Evolutionary conservation across 1,139 yeast genomes (phyloP), one percentile per base, ranked within the genome.

Genomic region (Taiozyma onychis): DNA sequence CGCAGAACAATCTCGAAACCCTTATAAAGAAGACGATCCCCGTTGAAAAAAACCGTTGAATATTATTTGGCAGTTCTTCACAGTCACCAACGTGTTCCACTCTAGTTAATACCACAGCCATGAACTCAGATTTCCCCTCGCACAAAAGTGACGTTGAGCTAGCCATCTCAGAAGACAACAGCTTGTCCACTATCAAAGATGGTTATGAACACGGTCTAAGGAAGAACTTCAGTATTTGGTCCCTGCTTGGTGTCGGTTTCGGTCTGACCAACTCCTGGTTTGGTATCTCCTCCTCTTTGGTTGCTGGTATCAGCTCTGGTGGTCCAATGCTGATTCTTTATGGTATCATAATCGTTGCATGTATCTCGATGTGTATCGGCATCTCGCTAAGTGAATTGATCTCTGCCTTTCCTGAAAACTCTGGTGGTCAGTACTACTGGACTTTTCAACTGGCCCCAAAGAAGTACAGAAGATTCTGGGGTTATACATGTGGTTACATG

Each of bases 251-350:
- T 52, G 83, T 83, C 52, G 88, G 88, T 5, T 83, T 83, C 59
- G 87, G 87, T 26, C 66, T 83, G 51, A 83, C 88, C 28, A 82
- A 82, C 67, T 81, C 86, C 9, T 82, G 88, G 88, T 79, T 81
- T 54, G 87, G 88, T 53, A 79, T 81, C 49, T 80, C 85, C 16
- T 82, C 85, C 2, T 78, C 85, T 13, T 72, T 82, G 64, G 73
- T 81, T 51, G 78, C 85, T 22, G 85, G 85, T 61, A 80, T 82
- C 51, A 70, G 74, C 51, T 78, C 85, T 28, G 87, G 87, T 56
- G 89, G 89, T 32, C 88, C 89, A 11, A 69, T 83, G 71, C 67
- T 81, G 69, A 78, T 83, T 55, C 78, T 83, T 16, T 83, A 82
- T 59, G 89, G 89, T 60, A 82, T 83, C 57, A 68, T 83, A 30